Base-by-base conservation (phyloP, 78 protist species). In the Dictyostelium citrinum region DNA sequence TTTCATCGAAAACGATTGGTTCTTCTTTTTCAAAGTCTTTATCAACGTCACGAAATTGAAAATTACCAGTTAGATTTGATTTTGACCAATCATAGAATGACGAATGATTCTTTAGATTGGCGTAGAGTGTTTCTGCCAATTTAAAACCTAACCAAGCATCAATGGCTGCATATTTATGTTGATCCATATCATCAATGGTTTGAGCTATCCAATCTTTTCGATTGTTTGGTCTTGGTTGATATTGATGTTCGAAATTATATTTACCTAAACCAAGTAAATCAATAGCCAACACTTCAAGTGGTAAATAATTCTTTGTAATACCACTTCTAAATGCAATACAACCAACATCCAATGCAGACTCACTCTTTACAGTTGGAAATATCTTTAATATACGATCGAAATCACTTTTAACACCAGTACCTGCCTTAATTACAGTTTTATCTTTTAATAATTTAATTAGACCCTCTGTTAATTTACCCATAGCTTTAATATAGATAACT, bases 101-200 rank as follows among this genome's bases (percentile, higher is more conserved):
- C 22, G 37, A 24, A 10, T 24, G 41, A 49, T 76, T 86, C 24
- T 58, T 86, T 17, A 86, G 45, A 77, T 86, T n/a, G 16, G 67
- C 12, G 64, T 86, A 77, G 12, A 86, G 64, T 16, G 43, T 60
- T 16, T 61, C 43, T 1, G 84, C 92, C 7, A 86, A 51, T 77
- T 86, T 86, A 7, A 29, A 27, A 17, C 92, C 92, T 16, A 86
- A 39, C 92, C 92, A 86, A 29, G 92, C 92, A 27, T 86, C 92
- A 3, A 76, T 61, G 1, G 92, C 83, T 0, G 92, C 92, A 45
- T 86, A 86, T 29, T 74, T 86, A n/a, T 27, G 16, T 41, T 49
- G 39, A 31, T 64, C 12, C 16, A 76, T n/a, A 12, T 29, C n/a
- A 11, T 35, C 3, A 1, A 41, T 24, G 1, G 60, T 41, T 12